Base-by-base conservation (phyloP, 2,329 filamentous ascomycete species). In the Cryphonectria nitschkei region DNA sequence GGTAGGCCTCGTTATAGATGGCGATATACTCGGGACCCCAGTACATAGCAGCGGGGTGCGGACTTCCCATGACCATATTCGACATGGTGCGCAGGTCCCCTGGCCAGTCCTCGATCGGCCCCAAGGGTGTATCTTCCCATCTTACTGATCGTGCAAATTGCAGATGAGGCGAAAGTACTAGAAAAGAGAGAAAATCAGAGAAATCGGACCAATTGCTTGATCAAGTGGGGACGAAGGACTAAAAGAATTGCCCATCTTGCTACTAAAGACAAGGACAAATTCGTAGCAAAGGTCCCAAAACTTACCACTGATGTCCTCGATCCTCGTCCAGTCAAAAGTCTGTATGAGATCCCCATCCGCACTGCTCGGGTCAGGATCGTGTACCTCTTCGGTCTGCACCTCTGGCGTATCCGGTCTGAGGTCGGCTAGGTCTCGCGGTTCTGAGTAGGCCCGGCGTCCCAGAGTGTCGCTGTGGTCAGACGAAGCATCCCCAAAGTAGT, bases 41-140 rank as follows among this genome's bases (percentile, higher is more conserved):
- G 78, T 95, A 95, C 85, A 94, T 89, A 9, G 91, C 90, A 6
- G 90, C 89, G 1, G 92, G 91, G 76, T 94, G 89, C 14, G 92
- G 92, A 71, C 88, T 92, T 19, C 88, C 91, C 92, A 96, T 94
- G 75, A 97, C 89, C 60, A 95, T 81, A 78, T 95, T 95, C 65
- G 92, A 91, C 90, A 95, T 93, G 73, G 89, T 88, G 68, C 93
- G 87, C 65, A 96, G 81, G 75, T 94, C 92, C 41, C 87, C 82
- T 0, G 87, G 83, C 93, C 93, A 97, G 64, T 84, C 82, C 73
- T 93, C 90, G 29, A 96, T 93, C 0, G 93, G 91, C 0, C 93
- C 93, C 1, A 96, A 83, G 4, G 90, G 83, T 1, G 93, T 96
- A 0, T 86, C 83, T 1, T 87, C 87, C 93, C 93, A 97, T 78